Evolutionary conservation across 306 rosid species (phyloP).

Genomic region (Glycyrrhiza uralensis): DNA sequence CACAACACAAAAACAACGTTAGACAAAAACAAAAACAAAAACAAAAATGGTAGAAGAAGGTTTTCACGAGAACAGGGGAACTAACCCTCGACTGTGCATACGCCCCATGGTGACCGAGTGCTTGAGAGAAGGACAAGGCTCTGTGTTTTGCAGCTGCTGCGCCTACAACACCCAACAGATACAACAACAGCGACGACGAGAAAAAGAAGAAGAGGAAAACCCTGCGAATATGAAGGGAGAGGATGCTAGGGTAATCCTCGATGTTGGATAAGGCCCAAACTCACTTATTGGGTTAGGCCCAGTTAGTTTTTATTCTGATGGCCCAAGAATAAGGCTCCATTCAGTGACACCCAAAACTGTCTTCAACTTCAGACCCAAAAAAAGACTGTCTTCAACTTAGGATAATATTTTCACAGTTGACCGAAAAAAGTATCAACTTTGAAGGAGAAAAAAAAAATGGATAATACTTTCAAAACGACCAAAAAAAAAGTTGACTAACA

Average conservation of each 20-base stretch:
- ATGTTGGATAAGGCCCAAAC: neutral
- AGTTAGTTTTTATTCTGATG: neutral
- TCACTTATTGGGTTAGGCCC: neutral
- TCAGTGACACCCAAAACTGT: neutral
- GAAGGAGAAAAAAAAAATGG: too few species aligned
- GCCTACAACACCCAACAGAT: neutral
- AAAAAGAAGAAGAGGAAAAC: neutral
- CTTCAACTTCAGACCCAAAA: neutral
- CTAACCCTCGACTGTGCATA: slow-evolving; percentile 84
- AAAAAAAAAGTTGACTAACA: too few species aligned
- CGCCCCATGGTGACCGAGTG: slow-evolving; percentile 72
- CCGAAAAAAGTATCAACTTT: too few species aligned
- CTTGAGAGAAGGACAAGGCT: slow-evolving; percentile 5
- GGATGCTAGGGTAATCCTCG: slow-evolving; percentile 36
- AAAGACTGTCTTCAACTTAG: too few species aligned
- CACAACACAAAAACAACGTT: neutral
- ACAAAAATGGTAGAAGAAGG: neutral
- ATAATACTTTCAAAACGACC: too few species aligned
- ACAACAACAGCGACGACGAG: neutral
- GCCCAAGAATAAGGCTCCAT: neutral
- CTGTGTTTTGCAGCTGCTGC: slow-evolving; percentile 9
- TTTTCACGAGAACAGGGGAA: neutral
- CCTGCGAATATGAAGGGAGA: neutral
- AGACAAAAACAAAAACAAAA: neutral
- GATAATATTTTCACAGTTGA: too few species aligned